Conservation (phyloP, 306 rosid species). For the Urtica urens region DNA sequence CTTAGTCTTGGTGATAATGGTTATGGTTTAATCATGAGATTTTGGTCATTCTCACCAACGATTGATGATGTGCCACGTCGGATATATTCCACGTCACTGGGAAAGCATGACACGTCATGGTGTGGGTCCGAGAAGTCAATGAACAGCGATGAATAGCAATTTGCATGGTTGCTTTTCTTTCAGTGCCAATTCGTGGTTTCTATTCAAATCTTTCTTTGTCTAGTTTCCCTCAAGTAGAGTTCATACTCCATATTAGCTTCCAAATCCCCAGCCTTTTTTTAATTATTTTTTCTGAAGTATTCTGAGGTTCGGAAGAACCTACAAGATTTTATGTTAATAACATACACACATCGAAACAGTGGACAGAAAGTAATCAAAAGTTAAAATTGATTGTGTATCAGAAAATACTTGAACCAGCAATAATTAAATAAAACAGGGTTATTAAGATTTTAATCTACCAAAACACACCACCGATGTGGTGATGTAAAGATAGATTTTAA, state of each 20-base stretch:
- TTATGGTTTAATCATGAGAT: constrained; percentile 29
- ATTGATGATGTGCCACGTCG: constrained; percentile 20
- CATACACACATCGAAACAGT: too few relatives aligned
- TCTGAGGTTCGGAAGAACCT: too few relatives aligned
- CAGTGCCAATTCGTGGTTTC: constrained; percentile 5
- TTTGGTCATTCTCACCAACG: constrained; percentile 24
- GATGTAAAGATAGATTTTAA: neutral
- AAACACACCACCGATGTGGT: neutral
- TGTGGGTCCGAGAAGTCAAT: constrained; percentile 10
- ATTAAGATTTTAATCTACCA: too few relatives aligned
- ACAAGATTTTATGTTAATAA: too few relatives aligned
- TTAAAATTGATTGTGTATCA: too few relatives aligned
- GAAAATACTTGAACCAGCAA: too few relatives aligned
- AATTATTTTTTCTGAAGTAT: too few relatives aligned
- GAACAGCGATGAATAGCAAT: neutral
- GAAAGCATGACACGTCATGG: neutral
- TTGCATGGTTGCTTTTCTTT: constrained; percentile 2
- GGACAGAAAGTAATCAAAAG: too few relatives aligned
- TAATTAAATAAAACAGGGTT: too few relatives aligned
- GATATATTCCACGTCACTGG: neutral
- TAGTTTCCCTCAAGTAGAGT: neutral
- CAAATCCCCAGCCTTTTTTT: too few relatives aligned
- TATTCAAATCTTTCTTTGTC: neutral
- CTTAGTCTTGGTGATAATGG: constrained; percentile 34
- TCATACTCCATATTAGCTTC: too few relatives aligned